Base-by-base conservation (phyloP, 83 land plant genomes). In the Diphasiastrum complanatum region DNA sequence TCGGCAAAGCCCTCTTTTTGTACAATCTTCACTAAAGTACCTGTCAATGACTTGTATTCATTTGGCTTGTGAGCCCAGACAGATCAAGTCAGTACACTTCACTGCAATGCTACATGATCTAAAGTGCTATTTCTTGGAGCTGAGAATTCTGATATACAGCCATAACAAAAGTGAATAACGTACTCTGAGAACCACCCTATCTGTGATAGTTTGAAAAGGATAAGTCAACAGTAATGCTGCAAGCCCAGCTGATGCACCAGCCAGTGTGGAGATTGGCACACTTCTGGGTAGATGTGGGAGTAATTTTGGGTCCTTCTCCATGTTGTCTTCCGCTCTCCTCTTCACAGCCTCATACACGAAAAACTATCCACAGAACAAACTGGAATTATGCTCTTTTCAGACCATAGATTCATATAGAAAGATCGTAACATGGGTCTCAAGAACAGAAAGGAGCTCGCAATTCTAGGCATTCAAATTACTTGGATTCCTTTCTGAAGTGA, bases 231-330 rank as follows among this genome's bases (percentile, higher is more conserved):
- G 26, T 18, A 69, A 56, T 36, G 75, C 55, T 1, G 64, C 29
- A 23, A 75, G 43, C 6, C 69, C 75, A 1, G 78, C 69, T 19
- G 56, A 73, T 5, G 78, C 78, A 23, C 78, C 78, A 5, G 75
- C 74, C 16, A 64, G 52, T 0, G 75, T 59, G 8, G 69, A 54
- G 6, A 75, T 18, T 2, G 64, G 57, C 19, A 70, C 49, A 1
- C 18, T 8, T 14, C 69, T 50, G 5, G 78, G 68, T 16, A 71
- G 12, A 2, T 23, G 38, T n/a, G 78, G 78, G 22, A 75, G 47
- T 63, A 75, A 47, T 41, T 71, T 64, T n/a, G 69, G 65, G 33
- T 75, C 75, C 52, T 65, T 33, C 41, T 50, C 63, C 6, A 36
- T 29, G 25, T 56, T 51, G 45, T 27, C 45, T 64, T 70, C 37